A percentile compares a stretch with the other conserved stretches of the same genome.
These are phyloP conservation scores for Entomortierella parvispora DNA, from an alignment of 192 early-diverging fungal species.

Conservation along the genomic window DNA sequence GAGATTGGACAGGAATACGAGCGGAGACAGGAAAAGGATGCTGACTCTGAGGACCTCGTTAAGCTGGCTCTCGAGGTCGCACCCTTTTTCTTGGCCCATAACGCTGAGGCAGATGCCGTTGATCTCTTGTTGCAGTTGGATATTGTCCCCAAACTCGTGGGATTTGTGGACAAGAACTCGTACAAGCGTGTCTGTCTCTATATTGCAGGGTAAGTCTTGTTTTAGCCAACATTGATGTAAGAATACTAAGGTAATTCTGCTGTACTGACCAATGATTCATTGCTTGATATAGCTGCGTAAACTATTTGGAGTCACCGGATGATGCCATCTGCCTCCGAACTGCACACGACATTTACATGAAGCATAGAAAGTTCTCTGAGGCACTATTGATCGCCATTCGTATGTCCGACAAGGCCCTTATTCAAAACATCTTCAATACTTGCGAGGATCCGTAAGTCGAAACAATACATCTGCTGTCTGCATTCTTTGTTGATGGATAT, in stretches of 20 bases:
- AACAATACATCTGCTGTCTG: not conserved
- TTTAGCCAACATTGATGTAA: not conserved
- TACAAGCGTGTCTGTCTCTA: conserved; percentile 95
- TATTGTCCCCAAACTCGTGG: conserved; percentile 77
- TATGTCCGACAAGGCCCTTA: conserved; percentile 82
- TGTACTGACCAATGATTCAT: not conserved
- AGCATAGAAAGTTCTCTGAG: conserved; percentile 82
- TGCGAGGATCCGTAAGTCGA: conserved; percentile 78
- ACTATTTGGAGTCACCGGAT: conserved; percentile 90
- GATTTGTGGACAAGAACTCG: conserved; percentile 92
- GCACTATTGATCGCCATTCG: conserved; percentile 88
- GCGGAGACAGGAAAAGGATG: conserved; percentile 69
- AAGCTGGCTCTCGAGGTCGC: conserved; percentile 85
- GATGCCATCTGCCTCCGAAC: conserved; percentile 86
- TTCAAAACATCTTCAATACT: conserved; percentile 86
- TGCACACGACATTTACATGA: conserved; percentile 90
- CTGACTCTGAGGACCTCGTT: conserved; percentile 72
- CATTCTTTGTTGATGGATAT: not conserved
- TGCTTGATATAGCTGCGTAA: conserved; percentile 76
- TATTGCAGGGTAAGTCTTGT: conserved; percentile 76
- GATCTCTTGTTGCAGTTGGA: conserved; percentile 95
- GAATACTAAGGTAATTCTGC: not conserved
- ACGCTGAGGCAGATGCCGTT: conserved; percentile 98
- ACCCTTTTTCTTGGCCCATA: conserved; percentile 96
- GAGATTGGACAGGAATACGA: conserved; percentile 92